Percentiles rank a stretch among this genome's conserved stretches.
Evolutionary conservation across 2,329 filamentous ascomycete species (phyloP).

Genomic region (Cercospora zeae-maydis): DNA sequence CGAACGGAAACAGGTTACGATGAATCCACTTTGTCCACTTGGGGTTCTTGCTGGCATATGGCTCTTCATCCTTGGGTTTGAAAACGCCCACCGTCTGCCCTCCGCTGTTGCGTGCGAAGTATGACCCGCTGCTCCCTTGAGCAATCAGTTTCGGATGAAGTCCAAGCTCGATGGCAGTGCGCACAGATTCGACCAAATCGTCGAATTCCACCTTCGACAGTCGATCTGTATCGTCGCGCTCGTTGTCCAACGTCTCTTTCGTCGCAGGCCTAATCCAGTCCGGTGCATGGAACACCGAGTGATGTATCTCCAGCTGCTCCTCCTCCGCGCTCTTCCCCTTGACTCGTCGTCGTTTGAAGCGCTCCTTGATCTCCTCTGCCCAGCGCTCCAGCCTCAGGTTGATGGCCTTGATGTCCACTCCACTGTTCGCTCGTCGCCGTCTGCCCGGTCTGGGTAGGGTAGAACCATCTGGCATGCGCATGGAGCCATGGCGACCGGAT

Average conservation of each 20-base stretch:
- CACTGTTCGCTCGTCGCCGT: conserved; percentile 69
- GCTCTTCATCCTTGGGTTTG: conserved; percentile 98
- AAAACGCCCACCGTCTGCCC: conserved; percentile 97
- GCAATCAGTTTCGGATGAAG: conserved; percentile 94
- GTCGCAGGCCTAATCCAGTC: conserved; percentile 80
- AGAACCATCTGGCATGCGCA: conserved; percentile 39
- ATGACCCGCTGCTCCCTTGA: conserved; percentile 95
- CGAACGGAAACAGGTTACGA: conserved; percentile 93
- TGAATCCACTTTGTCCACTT: conserved; percentile 91
- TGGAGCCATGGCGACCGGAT: conserved; percentile 41
- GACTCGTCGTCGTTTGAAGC: conserved; percentile 82
- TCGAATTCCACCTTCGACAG: conserved; percentile 83
- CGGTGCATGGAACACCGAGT: conserved; percentile 92
- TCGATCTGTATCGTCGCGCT: conserved; percentile 50
- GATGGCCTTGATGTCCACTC: conserved; percentile 96
- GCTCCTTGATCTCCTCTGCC: conserved; percentile 96
- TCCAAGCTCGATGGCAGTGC: conserved; percentile 80
- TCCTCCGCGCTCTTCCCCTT: conserved; percentile 73
- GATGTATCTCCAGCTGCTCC: conserved; percentile 89
- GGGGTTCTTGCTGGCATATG: conserved; percentile 92
- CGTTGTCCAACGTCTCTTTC: conserved; percentile 64
- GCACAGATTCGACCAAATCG: conserved; percentile 82
- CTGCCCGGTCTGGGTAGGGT: conserved; percentile 39
- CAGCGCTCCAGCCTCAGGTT: conserved; percentile 92
- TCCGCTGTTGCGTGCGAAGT: conserved; percentile 87